A percentile compares a stretch with the other conserved stretches of the same genome.
Evolutionary conservation across 768 basidiomycete genomes (phyloP).

Genomic region (Boletus rubropictus): DNA sequence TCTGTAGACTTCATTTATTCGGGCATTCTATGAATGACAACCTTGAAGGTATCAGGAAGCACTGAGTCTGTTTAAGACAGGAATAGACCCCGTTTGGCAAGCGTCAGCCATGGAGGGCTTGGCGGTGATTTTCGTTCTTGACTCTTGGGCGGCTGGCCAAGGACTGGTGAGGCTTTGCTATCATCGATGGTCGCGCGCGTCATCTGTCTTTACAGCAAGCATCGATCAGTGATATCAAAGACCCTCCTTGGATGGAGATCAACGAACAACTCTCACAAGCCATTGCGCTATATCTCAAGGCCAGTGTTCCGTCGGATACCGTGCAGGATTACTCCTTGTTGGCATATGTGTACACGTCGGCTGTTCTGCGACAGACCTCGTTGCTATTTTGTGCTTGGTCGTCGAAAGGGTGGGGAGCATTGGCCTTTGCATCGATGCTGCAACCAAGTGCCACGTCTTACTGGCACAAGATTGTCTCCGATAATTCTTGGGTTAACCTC

Average conservation of each 20-base stretch:
- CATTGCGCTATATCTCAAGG: slow-evolving; percentile 53
- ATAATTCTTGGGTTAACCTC: slow-evolving; percentile 44
- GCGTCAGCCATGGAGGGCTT: slow-evolving; percentile 84
- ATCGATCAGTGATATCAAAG: slow-evolving; percentile 46
- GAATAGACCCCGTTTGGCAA: slow-evolving; percentile 82
- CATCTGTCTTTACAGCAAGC: slow-evolving; percentile 42
- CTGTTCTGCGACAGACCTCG: slow-evolving; percentile 64
- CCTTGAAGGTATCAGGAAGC: slow-evolving; percentile 78
- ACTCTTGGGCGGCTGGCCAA: slow-evolving; percentile 77
- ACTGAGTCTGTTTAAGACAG: slow-evolving; percentile 63
- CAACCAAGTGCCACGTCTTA: slow-evolving; percentile 56
- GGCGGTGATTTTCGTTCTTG: slow-evolving; percentile 71
- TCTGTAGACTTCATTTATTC: slow-evolving; percentile 32
- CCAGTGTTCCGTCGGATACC: slow-evolving; percentile 43
- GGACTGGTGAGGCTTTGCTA: slow-evolving; percentile 50
- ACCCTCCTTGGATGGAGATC: slow-evolving; percentile 75
- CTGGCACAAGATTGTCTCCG: slow-evolving; percentile 53
- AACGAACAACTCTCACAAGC: slow-evolving; percentile 70
- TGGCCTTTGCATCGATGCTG: slow-evolving; percentile 71
- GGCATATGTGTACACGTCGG: slow-evolving; percentile 60
- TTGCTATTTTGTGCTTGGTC: slow-evolving; percentile 78
- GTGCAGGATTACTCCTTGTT: slow-evolving; percentile 58
- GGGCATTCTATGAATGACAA: slow-evolving; percentile 14
- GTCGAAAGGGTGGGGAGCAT: slow-evolving; percentile 81
- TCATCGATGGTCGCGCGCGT: not conserved